Conservation (phyloP, 2,329 filamentous ascomycete species). For the Clonostachys rosea region DNA sequence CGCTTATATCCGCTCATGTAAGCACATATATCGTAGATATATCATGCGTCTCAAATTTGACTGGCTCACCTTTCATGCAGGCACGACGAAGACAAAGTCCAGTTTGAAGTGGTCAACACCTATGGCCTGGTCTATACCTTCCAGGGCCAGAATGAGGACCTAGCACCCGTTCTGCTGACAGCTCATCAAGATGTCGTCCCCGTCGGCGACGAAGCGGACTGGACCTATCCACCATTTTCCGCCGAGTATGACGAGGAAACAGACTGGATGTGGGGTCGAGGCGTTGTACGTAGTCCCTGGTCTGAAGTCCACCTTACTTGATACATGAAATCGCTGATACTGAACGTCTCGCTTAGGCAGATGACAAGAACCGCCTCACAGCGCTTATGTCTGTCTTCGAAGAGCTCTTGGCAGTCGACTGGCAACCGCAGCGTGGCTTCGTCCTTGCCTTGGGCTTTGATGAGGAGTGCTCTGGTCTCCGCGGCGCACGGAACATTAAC, state of each 20-base stretch:
- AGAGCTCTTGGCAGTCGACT: not conserved
- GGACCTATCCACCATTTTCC: conserved; percentile 56
- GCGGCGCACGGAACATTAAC: not conserved
- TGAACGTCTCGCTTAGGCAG: conserved; percentile 14
- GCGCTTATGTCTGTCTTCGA: conserved; percentile 52
- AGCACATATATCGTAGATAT: not conserved
- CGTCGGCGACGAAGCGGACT: conserved; percentile 42
- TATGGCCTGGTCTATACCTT: too few species aligned
- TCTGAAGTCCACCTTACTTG: too few species aligned
- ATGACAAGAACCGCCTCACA: conserved; percentile 58
- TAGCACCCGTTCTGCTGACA: conserved; percentile 55
- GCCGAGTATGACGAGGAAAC: conserved; percentile 51
- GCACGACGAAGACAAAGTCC: not conserved
- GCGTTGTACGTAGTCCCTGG: conserved; percentile 22
- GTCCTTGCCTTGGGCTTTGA: not conserved
- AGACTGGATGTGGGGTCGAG: conserved; percentile 51
- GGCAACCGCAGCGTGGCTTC: not conserved
- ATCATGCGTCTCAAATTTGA: too few species aligned
- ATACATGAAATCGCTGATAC: too few species aligned
- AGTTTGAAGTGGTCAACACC: not conserved
- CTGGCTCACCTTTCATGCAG: not conserved
- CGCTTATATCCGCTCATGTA: not conserved
- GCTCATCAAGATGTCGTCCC: conserved; percentile 64
- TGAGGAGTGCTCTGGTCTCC: not conserved
- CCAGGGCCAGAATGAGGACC: conserved; percentile 12